A percentile compares a stretch with the other conserved stretches of the same genome.
Conservation (phyloP, 192 early-diverging fungal genomes). For the Funneliformis mosseae region DNA sequence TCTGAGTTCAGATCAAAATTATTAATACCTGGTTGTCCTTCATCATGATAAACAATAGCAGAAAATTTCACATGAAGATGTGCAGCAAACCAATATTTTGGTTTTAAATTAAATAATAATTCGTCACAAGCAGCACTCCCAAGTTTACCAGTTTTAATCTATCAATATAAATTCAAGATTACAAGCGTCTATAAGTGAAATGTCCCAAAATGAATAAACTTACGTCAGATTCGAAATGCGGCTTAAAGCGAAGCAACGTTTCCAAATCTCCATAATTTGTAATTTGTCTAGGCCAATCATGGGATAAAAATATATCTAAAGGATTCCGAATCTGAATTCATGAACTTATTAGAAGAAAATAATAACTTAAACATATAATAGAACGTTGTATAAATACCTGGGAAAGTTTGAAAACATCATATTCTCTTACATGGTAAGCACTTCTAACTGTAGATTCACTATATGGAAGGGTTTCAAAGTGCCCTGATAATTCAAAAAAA, state of each 20-base stretch:
- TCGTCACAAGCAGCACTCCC: slow-evolving; percentile 75
- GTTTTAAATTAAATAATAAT: slow-evolving; percentile 75
- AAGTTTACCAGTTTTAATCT: slow-evolving; percentile 70
- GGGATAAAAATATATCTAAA: slow-evolving; percentile 89
- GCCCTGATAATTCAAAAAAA: slow-evolving; percentile 46
- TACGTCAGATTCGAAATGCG: slow-evolving; percentile 78
- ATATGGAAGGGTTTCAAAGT: slow-evolving; percentile 82
- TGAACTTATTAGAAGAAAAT: neutral
- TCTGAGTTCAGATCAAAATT: neutral
- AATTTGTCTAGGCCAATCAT: slow-evolving; percentile 95
- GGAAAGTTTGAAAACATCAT: slow-evolving; percentile 76
- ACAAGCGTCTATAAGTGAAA: neutral
- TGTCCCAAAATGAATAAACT: slow-evolving; percentile 28
- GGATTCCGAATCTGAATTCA: slow-evolving; percentile 64
- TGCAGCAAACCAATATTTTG: slow-evolving; percentile 92
- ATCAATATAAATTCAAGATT: slow-evolving; percentile 12
- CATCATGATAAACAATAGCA: slow-evolving; percentile 62
- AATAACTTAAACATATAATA: neutral
- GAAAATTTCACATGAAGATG: slow-evolving; percentile 93
- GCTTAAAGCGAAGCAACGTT: slow-evolving; percentile 66
- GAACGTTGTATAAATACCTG: slow-evolving; percentile 46
- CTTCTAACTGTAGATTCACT: slow-evolving; percentile 61
- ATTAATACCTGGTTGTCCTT: neutral
- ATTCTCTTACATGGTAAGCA: slow-evolving; percentile 87
- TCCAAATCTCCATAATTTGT: slow-evolving; percentile 73